Base-by-base conservation (phyloP, 1,284 basidiomycete species). In the Pseudozyma thailandica region DNA sequence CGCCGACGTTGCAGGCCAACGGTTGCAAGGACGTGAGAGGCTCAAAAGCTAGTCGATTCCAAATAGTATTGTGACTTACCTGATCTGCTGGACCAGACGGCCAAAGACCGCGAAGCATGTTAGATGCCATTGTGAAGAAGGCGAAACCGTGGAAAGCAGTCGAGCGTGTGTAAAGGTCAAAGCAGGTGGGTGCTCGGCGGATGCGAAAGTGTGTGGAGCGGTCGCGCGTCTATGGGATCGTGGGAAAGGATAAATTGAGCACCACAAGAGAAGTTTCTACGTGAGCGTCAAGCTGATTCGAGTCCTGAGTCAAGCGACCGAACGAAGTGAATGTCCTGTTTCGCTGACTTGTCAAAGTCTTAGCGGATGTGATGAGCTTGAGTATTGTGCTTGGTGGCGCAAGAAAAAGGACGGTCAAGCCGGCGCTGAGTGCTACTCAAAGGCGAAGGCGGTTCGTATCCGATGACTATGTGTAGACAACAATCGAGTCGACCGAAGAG, bases 21-120 rank as follows among this genome's bases (percentile, higher is more conserved):
- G 54, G 25, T 30, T 43, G 48, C 42, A 21, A 56, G 28, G 23
- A 42, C n/a, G 8, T 16, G 15, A 18, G 10, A 15, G 45, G 18
- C 21, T n/a, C 30, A 20, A 31, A 21, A 12, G 18, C 26, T 16
- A 26, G 12, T 13, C 6, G 9, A n/a, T n/a, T n/a, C n/a, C n/a
- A n/a, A n/a, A n/a, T n/a, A n/a, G n/a, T n/a, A n/a, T n/a, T 10
- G 4, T 16, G 8, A 73, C 76, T 64, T 49, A 78, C 76, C 68
- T 79, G 78, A 47, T 79, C 78, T 20, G 61, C 46, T 21, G 76
- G 76, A 12, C 76, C 74, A n/a, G 70, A 49, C 2, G 78, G 74
- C 78, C 78, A 80, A 35, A 80, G 46, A 48, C 75, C 72, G 28
- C 78, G 78, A 23, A 80, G 69, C 74, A 80, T 78, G 61, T 72